Conservation (phyloP, 768 basidiomycete species). For the Trametes villosa region DNA sequence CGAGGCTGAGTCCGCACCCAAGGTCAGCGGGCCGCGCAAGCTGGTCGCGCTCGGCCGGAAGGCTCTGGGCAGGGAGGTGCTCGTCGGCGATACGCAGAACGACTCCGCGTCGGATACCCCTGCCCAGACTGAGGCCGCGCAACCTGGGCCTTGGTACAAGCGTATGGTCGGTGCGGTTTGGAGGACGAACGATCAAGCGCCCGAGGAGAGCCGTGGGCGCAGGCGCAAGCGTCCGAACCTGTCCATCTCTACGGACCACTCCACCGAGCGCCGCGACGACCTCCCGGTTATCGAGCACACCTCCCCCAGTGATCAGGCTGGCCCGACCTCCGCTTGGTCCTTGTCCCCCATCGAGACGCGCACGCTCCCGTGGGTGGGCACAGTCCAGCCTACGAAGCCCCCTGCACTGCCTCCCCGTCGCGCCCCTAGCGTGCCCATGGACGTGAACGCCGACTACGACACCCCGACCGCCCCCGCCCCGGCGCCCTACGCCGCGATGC, state of each 20-base stretch:
- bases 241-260: conserved; percentile 48
- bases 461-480: conserved; percentile 16
- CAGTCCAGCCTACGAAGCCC: conserved; percentile 18
- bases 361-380: conserved; percentile 30
- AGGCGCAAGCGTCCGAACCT: conserved; percentile 41
- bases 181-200: conserved; percentile 26
- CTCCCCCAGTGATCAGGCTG: conserved; percentile 23
- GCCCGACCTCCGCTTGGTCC: conserved; percentile 37
- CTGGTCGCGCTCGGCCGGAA: conserved; percentile 51
- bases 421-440: conserved; percentile 22
- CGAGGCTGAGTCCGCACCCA: conserved; percentile 17
- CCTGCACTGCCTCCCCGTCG: conserved; percentile 20
- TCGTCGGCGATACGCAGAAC: conserved; percentile 31
- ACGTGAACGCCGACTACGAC: conserved; percentile 11
- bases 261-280: conserved; percentile 35
- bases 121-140: background rate
- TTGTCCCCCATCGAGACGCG: conserved; percentile 37
- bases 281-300: conserved; percentile 39
- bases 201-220: conserved; percentile 17
- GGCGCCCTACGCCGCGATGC: conserved; percentile 30
- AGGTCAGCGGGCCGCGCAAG: conserved; percentile 41
- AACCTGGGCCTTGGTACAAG: conserved; percentile 40
- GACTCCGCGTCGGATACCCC: background rate
- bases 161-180: conserved; percentile 38
- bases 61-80: conserved; percentile 38